A percentile compares a stretch with the other conserved stretches of the same genome.
phyloP scores from a whole-genome alignment of 2,329 filamentous ascomycete species.

The Epichloe coenophiala region DNA sequence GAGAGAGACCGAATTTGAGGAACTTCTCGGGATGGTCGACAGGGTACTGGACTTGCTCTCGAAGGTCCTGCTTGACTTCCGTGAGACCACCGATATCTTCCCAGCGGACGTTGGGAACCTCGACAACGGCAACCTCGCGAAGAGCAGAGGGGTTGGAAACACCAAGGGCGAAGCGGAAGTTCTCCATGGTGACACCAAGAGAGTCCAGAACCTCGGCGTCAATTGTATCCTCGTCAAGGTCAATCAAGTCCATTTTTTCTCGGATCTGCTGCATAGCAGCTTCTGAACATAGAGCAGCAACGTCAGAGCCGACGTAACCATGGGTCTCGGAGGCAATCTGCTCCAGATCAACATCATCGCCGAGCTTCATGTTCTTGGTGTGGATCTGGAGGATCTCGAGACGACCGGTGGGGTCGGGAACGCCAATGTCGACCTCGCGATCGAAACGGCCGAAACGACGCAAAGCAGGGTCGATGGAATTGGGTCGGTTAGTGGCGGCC shows the following conservation, averaged over 20 bases:
- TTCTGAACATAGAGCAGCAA: slow-evolving; percentile 96
- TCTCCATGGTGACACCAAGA: slow-evolving; percentile 97
- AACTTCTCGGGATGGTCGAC: slow-evolving; percentile 99
- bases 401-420: slow-evolving; percentile 93
- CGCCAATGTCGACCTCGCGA: slow-evolving; percentile 96
- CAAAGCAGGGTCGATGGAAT: slow-evolving; percentile 95
- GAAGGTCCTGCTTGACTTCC: slow-evolving; percentile 97
- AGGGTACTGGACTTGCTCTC: slow-evolving; percentile 96
- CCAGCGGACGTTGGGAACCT: slow-evolving; percentile 98
- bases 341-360: slow-evolving; percentile 90
- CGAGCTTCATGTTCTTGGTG: slow-evolving; percentile 99
- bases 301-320: slow-evolving; percentile 96
- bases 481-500: slow-evolving; percentile 96
- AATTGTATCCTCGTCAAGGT: slow-evolving; percentile 97
- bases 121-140: slow-evolving; percentile 95
- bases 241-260: slow-evolving; percentile 99
- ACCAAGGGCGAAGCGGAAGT: slow-evolving; percentile 97
- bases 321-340: slow-evolving; percentile 95
- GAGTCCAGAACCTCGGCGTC: slow-evolving; percentile 97
- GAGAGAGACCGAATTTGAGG: slow-evolving; percentile 98
- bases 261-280: slow-evolving; percentile 99
- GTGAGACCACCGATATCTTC: slow-evolving; percentile 98
- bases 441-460: slow-evolving; percentile 98
- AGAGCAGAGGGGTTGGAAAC: slow-evolving; percentile 98
- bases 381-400: slow-evolving; percentile 98